Base-by-base conservation (phyloP, 768 basidiomycete genomes). In the Saitozyma sp. region DNA sequence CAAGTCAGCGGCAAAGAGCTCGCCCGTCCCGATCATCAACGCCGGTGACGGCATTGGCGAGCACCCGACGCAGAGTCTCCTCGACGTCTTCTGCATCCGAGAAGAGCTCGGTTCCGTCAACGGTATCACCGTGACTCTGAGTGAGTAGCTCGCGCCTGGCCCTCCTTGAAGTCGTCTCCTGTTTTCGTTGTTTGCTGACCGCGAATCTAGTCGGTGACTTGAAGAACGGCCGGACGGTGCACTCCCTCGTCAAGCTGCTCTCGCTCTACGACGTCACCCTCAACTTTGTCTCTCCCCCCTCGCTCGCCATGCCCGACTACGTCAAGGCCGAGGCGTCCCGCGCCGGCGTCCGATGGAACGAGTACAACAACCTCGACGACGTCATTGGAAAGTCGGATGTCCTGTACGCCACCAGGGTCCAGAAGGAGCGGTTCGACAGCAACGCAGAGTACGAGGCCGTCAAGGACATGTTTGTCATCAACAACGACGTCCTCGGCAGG, bases 101-200 rank as follows among this genome's bases (percentile, higher is more conserved):
- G 96, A 93, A 54, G 96, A 99, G 80, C 85, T 99, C 55, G 96
- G 96, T 59, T 96, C 94, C 0, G 93, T 98, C 67, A 98, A 98
- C 76, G 96, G 94, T 45, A 89, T 90, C 55, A 92, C 90, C 13
- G 89, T 98, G 75, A 83, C 82, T 16, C 58, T 79, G 63, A 76
- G 78, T 79, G 54, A 69, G 78, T 77, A 20, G 5, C 7, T 14
- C n/a, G 20, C 14, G 7, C 20, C 29, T 41, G 2, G 29, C 29
- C 29, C 29, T 29, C 5, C 5, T 29, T 5, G 5, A 29, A 29
- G 29, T 29, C 29, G 29, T 29, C 2, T 29, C 29, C 5, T 29
- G 29, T 29, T 29, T 29, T 29, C 29, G 29, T 29, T 29, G 29
- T 29, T 2, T 29, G 29, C 29, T 29, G 29, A 29, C 29, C 29